Evolutionary conservation across 2,329 filamentous ascomycete genomes (phyloP), one percentile per base, ranked within the genome.

Genomic region (Fusarium miscanthi): DNA sequence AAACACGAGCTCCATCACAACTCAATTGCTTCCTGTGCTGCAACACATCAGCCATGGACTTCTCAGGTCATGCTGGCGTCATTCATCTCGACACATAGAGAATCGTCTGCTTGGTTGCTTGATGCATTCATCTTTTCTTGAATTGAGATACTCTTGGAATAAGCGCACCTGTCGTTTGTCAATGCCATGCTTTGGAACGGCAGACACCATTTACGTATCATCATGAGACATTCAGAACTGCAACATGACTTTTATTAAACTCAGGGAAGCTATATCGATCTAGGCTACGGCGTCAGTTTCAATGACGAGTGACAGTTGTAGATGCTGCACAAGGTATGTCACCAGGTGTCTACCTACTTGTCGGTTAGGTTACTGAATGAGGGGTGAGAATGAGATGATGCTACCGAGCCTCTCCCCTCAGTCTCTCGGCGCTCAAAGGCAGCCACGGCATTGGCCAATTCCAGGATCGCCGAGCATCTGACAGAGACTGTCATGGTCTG

Each of bases 241-340:
- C 62, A 57, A 46, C 41, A 74, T 41, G 52, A 60, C 66, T 45
- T 41, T 66, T 59, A 49, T 66, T 59, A 49, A 49, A 58, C 52
- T 54, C 45, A 52, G 37, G 31, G 42, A 53, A 51, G 45, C 62
- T 62, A 70, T 70, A 63, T 69, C 54, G 51, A 59, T 48, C 57
- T 30, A 30, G 58, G 56, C 42, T 54, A 43, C 43, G 33, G 43
- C 41, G 33, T 35, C 48, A 37, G 43, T 27, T 46, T 42, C 49
- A 52, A 73, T 56, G 70, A 60, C 70, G 57, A 73, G 70, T 71
- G 51, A 46, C 58, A 71, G 59, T 64, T 64, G 38, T 35, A 48
- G 30, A 42, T 33, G 49, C 59, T 64, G 63, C 59, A 73, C 51
- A 40, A 56, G 31, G 42, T 30, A 73, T 74, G 66, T 71, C 70